Evolutionary conservation across 495 filamentous ascomycete genomes (phyloP), one percentile per base, ranked within the genome.

Genomic region (Arthonia radiata): DNA sequence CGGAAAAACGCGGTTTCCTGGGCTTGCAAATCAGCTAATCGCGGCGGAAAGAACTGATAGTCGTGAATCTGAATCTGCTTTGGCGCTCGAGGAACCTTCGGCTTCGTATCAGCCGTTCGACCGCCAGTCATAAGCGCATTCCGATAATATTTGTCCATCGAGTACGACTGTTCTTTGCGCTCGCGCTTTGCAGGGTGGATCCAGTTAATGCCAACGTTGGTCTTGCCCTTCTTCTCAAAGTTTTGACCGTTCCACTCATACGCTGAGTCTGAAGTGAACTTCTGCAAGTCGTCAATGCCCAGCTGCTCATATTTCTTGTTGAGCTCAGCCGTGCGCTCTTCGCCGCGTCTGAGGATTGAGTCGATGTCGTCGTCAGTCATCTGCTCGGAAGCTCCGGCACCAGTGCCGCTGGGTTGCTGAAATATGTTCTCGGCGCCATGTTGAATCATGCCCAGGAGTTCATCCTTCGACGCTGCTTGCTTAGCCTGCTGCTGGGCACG

Each of bases 191-290:
- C 69, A 2, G 89, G 89, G 40, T 99, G 92, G 54, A 99, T 99
- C 89, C 89, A 99, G 42, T 58, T 89, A 17, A 91, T 61, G 19
- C 80, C 80, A 33, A 99, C 77, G 23, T 91, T 83, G 41, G 92
- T 93, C 54, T 90, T 91, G 28, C 69, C 65, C 24, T 63, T 57
- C n/a, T 57, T 61, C 4, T 79, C 76, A 39, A 94, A 99, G 38
- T 81, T 77, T 44, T 93, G 69, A 15, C 89, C 89, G 35, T 99
- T 94, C 89, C 89, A 99, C 42, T 94, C 83, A 33, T 99, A 99
- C 0, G 82, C 74, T 23, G 78, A 90, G 37, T 99, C 89, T 0
- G 81, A 90, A 3, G 71, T 82, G 50, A 99, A 94, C 44, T 93
- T 99, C 40, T 94, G 89, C 11, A 99, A 50, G 35, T 99, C 89